These are phyloP conservation scores for Rhododendron simsii DNA, from an alignment of 148 eudicot species.

Conservation along the genomic window DNA sequence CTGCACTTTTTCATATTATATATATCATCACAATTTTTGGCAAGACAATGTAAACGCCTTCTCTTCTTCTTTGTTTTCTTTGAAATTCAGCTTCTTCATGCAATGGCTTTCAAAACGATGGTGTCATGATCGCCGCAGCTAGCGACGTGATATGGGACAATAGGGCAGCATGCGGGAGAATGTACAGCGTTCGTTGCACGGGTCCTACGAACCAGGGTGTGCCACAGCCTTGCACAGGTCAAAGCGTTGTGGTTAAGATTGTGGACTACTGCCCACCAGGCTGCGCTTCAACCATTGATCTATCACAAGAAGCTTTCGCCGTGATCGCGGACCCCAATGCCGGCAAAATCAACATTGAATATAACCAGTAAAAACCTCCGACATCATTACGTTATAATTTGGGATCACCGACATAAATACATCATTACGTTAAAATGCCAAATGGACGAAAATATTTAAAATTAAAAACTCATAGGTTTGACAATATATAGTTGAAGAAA, in stretches of 20 bases:
- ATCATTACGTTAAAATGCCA: not conserved
- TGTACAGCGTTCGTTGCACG: not conserved
- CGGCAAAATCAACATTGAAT: constrained; percentile 26
- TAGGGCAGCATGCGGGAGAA: constrained; percentile 1
- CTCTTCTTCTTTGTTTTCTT: not conserved
- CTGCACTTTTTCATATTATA: too few species aligned
- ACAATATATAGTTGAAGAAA: not conserved
- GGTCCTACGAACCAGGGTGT: not conserved
- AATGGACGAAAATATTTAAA: not conserved
- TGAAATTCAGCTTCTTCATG: not conserved
- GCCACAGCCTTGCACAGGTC: not conserved
- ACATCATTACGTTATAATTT: not conserved
- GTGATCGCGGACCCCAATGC: not conserved
- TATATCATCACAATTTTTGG: not conserved
- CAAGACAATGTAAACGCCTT: too few species aligned
- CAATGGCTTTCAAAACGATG: not conserved
- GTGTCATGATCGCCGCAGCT: not conserved
- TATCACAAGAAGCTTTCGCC: not conserved
- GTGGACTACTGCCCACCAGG: not conserved
- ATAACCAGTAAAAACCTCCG: not conserved
- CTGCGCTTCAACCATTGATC: not conserved
- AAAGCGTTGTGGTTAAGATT: not conserved
- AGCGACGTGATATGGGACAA: not conserved
- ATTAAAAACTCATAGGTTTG: not conserved
- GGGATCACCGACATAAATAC: not conserved